Evolutionary conservation across 345 rosid species (phyloP), one percentile per base, ranked within the genome.

Genomic region (Capsella bursapastoris): DNA sequence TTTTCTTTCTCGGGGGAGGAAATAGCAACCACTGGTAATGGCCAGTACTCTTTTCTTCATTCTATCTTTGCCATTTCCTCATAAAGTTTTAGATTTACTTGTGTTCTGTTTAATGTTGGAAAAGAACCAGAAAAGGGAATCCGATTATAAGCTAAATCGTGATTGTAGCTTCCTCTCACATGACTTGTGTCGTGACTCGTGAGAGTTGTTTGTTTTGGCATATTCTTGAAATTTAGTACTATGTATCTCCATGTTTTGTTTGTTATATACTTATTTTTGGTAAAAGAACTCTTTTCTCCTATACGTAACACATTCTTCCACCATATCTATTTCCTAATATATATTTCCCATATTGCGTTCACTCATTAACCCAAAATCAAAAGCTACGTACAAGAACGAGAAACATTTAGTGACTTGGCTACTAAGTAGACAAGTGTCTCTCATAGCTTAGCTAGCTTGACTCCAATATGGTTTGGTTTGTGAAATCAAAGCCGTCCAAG

Each of bases 91-190:
- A 57, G 61, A 62, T 18, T 52, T 16, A 63, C 70, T 72, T 29
- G 69, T 62, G 62, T 72, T 69, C 55, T 56, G 61, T 57, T 31
- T 51, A 52, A 43, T 63, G 64, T 31, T 73, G 77, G 70, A 64
- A 38, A 55, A 32, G 75, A 71, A 71, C 41, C 41, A 61, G 49
- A 60, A 63, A 52, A 63, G 56, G 47, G 57, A 73, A 73, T 73
- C 77, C 77, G 71, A 73, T 64, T 64, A 45, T 11, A 73, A 73
- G 57, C 41, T 18, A 64, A 56, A 73, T 73, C 71, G 77, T 73
- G 77, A 73, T 64, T 73, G 57, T 73, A 73, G 76, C 29, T 41
- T 27, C 32, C 61, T 70, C 45, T 70, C 57, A n/a, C 32, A 59
- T 50, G 22, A 35, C 31, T 60, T 37, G 29, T 57, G 73, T 9